A percentile compares a stretch with the other conserved stretches of the same genome.
Conservation (phyloP, 176 grass and related monocot species). For the Aegilops umbellulata region DNA sequence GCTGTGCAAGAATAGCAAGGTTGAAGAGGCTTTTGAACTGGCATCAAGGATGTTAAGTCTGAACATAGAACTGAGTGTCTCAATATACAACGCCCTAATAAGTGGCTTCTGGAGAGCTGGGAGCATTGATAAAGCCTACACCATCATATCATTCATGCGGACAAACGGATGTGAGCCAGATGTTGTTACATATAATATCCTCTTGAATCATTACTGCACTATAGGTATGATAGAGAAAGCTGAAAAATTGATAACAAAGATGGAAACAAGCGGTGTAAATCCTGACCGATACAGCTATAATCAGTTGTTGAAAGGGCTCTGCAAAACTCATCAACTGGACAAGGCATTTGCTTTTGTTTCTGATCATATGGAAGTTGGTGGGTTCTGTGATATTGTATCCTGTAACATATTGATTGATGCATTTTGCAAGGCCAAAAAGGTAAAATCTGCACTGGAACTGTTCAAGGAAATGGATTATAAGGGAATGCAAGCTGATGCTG, state of each 20-base stretch:
- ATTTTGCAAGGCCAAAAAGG: slow-evolving; percentile 64
- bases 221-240: slow-evolving; percentile 45
- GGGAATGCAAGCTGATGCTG: slow-evolving; percentile 62
- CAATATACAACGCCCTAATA: slow-evolving; percentile 70
- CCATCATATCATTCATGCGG: slow-evolving; percentile 56
- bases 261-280: slow-evolving; percentile 60
- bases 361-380: slow-evolving; percentile 63
- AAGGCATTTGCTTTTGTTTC: slow-evolving; percentile 68
- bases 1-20: slow-evolving; percentile 51
- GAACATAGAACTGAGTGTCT: slow-evolving; percentile 51
- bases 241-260: slow-evolving; percentile 44
- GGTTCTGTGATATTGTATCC: slow-evolving; percentile 66
- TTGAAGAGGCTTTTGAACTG: slow-evolving; percentile 61
- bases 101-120: slow-evolving; percentile 65
- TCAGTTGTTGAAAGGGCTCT: slow-evolving; percentile 72
- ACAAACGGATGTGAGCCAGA: slow-evolving; percentile 47
- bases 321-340: slow-evolving; percentile 58
- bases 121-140: slow-evolving; percentile 50
- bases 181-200: slow-evolving; percentile 55
- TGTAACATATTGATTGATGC: slow-evolving; percentile 78
- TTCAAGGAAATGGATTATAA: slow-evolving; percentile 74
- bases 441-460: slow-evolving; percentile 53
- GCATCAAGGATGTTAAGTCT: slow-evolving; percentile 57
- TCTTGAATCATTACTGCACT: slow-evolving; percentile 45
- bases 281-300: slow-evolving; percentile 70